Evolutionary conservation across 2,329 filamentous ascomycete species (phyloP).

Genomic region (Sporothrix luriei): DNA sequence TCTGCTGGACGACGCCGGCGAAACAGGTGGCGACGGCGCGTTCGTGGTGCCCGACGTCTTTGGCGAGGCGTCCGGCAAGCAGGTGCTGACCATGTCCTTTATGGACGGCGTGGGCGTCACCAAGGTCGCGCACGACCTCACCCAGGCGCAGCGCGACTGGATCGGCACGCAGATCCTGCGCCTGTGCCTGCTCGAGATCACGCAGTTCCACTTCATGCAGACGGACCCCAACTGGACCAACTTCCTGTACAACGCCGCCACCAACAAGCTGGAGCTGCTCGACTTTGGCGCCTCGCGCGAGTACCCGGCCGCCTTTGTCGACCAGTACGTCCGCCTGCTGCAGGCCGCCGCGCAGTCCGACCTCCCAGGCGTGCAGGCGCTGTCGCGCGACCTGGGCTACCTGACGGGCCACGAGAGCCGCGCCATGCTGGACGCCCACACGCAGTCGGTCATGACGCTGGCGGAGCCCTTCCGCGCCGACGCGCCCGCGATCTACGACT

Average conservation of each 20-base stretch:
- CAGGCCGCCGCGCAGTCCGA: conserved; percentile 76
- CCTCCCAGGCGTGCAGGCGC: conserved; percentile 60
- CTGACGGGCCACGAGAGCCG: conserved; percentile 86
- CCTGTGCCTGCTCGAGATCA: conserved; percentile 88
- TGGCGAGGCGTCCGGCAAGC: conserved; percentile 37
- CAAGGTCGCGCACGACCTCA: conserved; percentile 67
- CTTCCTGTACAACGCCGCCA: conserved; percentile 81
- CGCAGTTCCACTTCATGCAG: conserved; percentile 97
- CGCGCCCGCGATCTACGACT: conserved; percentile 86
- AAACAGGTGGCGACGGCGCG: conserved; percentile 46
- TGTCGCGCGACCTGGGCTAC: conserved; percentile 82
- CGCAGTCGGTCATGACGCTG: conserved; percentile 83
- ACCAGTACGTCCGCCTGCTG: conserved; percentile 77
- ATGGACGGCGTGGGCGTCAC: conserved; percentile 87
- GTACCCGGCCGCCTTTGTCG: conserved; percentile 77
- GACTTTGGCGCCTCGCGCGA: conserved; percentile 94
- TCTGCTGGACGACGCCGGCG: conserved; percentile 61
- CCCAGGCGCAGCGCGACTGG: conserved; percentile 87
- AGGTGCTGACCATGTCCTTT: conserved; percentile 76
- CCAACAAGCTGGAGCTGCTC: conserved; percentile 78
- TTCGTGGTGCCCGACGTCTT: conserved; percentile 69
- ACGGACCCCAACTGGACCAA: conserved; percentile 99
- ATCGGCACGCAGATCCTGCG: conserved; percentile 92
- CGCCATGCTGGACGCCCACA: conserved; percentile 86
- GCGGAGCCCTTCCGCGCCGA: conserved; percentile 83